Conservation (phyloP, 352 stramenopile genomes). For the Pythium phragmiticola region DNA sequence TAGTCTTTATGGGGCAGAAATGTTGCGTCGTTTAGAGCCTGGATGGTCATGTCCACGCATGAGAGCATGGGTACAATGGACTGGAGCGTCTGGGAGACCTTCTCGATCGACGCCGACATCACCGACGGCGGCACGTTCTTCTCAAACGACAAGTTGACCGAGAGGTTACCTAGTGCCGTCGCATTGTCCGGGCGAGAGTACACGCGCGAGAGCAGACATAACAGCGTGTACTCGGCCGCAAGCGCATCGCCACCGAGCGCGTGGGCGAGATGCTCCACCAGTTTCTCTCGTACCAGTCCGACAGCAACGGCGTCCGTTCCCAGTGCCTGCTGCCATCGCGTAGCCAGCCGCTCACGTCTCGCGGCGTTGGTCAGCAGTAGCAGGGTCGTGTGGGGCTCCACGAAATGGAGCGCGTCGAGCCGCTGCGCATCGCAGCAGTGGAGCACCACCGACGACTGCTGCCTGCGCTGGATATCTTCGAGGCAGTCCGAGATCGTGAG, state of each 20-base stretch:
- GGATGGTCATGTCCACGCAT: slow-evolving; percentile 56
- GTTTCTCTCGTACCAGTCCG: slow-evolving; percentile 29
- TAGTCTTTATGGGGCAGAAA: slow-evolving; percentile 83
- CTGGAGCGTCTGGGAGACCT: slow-evolving; percentile 34
- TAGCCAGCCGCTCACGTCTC: slow-evolving; percentile 33
- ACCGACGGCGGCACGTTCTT: slow-evolving; percentile 2
- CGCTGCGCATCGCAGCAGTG: slow-evolving; percentile 53
- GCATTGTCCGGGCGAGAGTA: slow-evolving; percentile 61
- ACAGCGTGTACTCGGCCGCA: slow-evolving; percentile 66
- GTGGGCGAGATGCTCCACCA: slow-evolving; percentile 45
- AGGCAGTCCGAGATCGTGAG: slow-evolving; percentile 69
- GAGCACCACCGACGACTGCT: slow-evolving; percentile 49
- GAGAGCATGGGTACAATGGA: slow-evolving; percentile 56
- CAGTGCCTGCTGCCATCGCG: slow-evolving; percentile 33
- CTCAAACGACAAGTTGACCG: slow-evolving; percentile 56
- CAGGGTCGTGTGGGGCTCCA: slow-evolving; percentile 47
- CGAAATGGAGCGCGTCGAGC: slow-evolving; percentile 28
- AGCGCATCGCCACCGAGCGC: slow-evolving; percentile 45
- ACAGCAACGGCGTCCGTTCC: slow-evolving; percentile 22
- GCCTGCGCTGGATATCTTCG: slow-evolving; percentile 51
- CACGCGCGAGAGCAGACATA: slow-evolving; percentile 71
- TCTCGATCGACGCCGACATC: slow-evolving; percentile 23
- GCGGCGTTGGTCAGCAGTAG: slow-evolving; percentile 36
- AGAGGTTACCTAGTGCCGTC: slow-evolving; percentile 70
- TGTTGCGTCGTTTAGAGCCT: slow-evolving; percentile 52